Evolutionary conservation across 225 moss, liverwort and hornwort species (phyloP).

Genomic region (Lunularia cruciata): DNA sequence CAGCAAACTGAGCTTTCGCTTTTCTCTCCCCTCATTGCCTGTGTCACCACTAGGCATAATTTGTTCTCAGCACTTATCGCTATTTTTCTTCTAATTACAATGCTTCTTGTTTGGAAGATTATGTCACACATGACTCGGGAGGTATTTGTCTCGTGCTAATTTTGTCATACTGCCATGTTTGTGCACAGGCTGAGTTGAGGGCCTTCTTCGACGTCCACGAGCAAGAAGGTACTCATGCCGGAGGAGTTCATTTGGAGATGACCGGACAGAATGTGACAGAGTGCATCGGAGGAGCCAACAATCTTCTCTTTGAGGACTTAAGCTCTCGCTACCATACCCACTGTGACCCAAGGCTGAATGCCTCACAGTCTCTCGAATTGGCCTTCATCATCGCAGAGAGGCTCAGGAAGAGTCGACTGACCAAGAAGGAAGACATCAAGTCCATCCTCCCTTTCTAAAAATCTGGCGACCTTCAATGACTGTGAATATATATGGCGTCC

Average conservation of each 20-base stretch:
- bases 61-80: too few species aligned
- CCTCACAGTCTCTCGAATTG: slow-evolving; percentile 77
- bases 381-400: slow-evolving; percentile 83
- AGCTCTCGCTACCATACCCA: slow-evolving; percentile 88
- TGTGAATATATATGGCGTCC: slow-evolving; percentile 25
- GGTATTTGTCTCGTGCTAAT: too few species aligned
- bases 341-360: slow-evolving; percentile 79
- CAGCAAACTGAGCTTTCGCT: not conserved
- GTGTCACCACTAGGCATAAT: too few species aligned
- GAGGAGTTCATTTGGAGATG: slow-evolving; percentile 85
- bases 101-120: not conserved
- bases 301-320: slow-evolving; percentile 65
- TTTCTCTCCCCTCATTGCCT: not conserved
- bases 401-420: slow-evolving; percentile 60
- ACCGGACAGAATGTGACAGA: slow-evolving; percentile 87
- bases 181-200: slow-evolving; percentile 60
- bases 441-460: not conserved
- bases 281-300: slow-evolving; percentile 70
- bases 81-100: too few species aligned
- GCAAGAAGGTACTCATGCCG: slow-evolving; percentile 69
- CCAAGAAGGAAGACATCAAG: slow-evolving; percentile 24
- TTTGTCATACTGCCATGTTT: not conserved
- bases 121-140: too few species aligned
- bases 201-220: slow-evolving; percentile 87
- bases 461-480: not conserved